phyloP scores from a whole-genome alignment of 129 eudicot species.

The Artemisia argyi region DNA sequence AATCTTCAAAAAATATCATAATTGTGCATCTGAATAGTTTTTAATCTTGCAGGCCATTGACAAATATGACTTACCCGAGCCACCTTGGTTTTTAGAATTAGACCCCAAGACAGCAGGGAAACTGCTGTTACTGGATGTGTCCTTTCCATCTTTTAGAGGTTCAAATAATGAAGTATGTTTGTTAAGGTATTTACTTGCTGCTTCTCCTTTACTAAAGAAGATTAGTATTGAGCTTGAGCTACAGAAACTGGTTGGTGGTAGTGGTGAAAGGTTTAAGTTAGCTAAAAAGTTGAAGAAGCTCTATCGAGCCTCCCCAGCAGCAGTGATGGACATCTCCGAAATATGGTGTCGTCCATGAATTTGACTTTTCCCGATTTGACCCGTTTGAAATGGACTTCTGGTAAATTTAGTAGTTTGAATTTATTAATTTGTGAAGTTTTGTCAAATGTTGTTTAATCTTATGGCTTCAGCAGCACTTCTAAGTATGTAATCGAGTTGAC shows the following conservation, averaged over 20 bases:
- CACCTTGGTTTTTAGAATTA: background rate
- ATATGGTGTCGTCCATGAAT: background rate
- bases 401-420: background rate
- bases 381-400: background rate
- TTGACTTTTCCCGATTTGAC: background rate
- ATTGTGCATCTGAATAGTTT: background rate
- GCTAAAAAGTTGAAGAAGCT: background rate
- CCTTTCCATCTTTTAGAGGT: background rate
- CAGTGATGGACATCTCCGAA: background rate
- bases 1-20: background rate
- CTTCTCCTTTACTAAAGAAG: background rate
- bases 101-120: background rate
- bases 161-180: conserved; percentile 7
- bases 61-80: background rate
- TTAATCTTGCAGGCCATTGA: background rate
- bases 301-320: background rate
- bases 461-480: no score
- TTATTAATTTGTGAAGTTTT: no score
- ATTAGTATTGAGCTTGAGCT: background rate
- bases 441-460: no score
- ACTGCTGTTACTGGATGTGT: conserved; percentile 1
- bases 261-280: background rate
- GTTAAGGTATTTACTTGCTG: background rate
- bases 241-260: background rate
- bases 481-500: no score